These are phyloP conservation scores for Nakazawaea wyomingensis DNA, from an alignment of 805 yeast genomes.

Conservation along the genomic window DNA sequence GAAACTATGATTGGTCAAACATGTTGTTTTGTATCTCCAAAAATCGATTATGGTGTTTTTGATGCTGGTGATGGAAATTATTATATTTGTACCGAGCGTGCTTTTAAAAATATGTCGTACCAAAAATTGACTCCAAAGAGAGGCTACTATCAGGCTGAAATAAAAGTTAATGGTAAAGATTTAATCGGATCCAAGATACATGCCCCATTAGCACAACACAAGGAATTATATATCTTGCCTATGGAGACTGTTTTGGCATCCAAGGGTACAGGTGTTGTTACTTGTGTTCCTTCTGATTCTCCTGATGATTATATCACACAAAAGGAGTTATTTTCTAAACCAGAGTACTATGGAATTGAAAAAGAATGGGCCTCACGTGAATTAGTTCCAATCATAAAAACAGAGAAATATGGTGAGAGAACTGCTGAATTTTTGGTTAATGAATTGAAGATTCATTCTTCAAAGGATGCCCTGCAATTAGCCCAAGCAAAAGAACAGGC, in stretches of 20 bases:
- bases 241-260: slow-evolving; percentile 95
- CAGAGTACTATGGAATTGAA: slow-evolving; percentile 83
- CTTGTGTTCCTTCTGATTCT: slow-evolving; percentile 98
- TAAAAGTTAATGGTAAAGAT: slow-evolving; percentile 59
- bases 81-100: slow-evolving; percentile 87
- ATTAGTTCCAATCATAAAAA: slow-evolving; percentile 65
- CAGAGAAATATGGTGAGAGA: slow-evolving; percentile 82
- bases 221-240: slow-evolving; percentile 79
- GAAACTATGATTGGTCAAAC: slow-evolving; percentile 99
- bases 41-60: slow-evolving; percentile 85
- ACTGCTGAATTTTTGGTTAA: slow-evolving; percentile 83
- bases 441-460: slow-evolving; percentile 86
- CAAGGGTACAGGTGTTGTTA: slow-evolving; percentile 98
- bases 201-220: slow-evolving; percentile 75
- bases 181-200: slow-evolving; percentile 82
- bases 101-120: slow-evolving; percentile 95
- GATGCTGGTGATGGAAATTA: slow-evolving; percentile 73
- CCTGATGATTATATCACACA: slow-evolving; percentile 95
- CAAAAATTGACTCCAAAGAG: slow-evolving; percentile 89
- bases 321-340: slow-evolving; percentile 77
- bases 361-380: slow-evolving; percentile 81
- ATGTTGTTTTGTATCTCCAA: slow-evolving; percentile 96
- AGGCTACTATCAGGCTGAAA: slow-evolving; percentile 64
- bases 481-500: slow-evolving; percentile 93
- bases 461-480: slow-evolving; percentile 82